Evolutionary conservation across 2,329 filamentous ascomycete species (phyloP).

Genomic region (Lachnellula cervina): DNA sequence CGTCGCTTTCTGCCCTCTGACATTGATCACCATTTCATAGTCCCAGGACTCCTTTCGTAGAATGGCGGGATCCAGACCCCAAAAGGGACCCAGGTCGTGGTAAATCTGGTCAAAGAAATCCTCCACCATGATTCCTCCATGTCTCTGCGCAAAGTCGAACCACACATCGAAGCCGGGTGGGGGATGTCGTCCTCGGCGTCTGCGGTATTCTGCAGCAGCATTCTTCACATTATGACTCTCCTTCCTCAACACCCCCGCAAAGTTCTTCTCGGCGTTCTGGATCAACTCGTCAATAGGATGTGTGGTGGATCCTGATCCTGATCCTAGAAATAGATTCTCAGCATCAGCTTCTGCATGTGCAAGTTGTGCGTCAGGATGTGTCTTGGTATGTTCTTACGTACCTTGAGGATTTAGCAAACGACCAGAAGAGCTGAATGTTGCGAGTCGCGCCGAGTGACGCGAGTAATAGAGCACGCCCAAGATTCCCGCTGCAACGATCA

Average conservation of each 20-base stretch:
- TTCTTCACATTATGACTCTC: constrained; percentile 38
- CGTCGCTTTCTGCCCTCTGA: constrained; percentile 48
- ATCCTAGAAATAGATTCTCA: neutral
- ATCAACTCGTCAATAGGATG: constrained; percentile 44
- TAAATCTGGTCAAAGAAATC: constrained; percentile 54
- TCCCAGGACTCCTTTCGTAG: constrained; percentile 45
- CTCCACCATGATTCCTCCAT: constrained; percentile 51
- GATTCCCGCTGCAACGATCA: constrained; percentile 14
- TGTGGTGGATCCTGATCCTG: neutral
- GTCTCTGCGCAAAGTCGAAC: constrained; percentile 49
- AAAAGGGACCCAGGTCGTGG: constrained; percentile 45
- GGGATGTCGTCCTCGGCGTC: constrained; percentile 52
- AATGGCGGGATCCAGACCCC: constrained; percentile 41
- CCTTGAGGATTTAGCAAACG: too few species aligned
- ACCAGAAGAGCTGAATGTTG: neutral
- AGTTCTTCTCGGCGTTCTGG: constrained; percentile 34
- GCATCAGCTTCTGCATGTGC: neutral
- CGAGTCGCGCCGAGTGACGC: constrained; percentile 1
- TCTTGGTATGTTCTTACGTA: too few species aligned
- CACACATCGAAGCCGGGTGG: constrained; percentile 58
- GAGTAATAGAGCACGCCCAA: constrained; percentile 16
- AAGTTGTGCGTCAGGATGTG: neutral
- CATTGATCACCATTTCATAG: constrained; percentile 54
- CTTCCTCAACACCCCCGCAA: constrained; percentile 36
- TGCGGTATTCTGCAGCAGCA: constrained; percentile 48